A percentile compares a stretch with the other conserved stretches of the same genome.
Conservation (phyloP, 495 filamentous ascomycete genomes). For the Talaromyces nanjingensis region DNA sequence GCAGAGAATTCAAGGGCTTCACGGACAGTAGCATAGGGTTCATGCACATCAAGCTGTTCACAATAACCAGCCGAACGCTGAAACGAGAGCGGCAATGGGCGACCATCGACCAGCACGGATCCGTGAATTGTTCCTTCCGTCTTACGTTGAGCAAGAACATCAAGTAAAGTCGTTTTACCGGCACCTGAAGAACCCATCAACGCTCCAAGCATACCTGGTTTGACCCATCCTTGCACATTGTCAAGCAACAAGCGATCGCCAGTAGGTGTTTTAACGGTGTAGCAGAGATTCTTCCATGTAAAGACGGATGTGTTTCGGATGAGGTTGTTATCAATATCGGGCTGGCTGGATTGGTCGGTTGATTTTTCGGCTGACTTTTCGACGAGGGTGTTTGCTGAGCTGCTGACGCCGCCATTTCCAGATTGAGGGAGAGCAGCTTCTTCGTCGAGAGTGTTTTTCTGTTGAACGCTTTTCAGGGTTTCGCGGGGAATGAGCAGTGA, state of each 20-base stretch:
- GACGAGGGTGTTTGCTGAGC: not conserved
- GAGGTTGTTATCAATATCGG: slow-evolving; percentile 20
- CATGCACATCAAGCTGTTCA: slow-evolving; percentile 56
- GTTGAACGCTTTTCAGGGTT: slow-evolving; percentile 18
- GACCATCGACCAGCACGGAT: slow-evolving; percentile 79
- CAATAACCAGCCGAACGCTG: slow-evolving; percentile 58
- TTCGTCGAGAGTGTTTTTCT: slow-evolving; percentile 18
- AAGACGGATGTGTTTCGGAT: slow-evolving; percentile 48
- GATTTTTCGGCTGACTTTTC: slow-evolving; percentile 19
- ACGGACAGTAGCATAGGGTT: slow-evolving; percentile 52
- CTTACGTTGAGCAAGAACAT: slow-evolving; percentile 57
- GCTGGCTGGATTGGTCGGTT: slow-evolving; percentile 28
- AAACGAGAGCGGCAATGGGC: slow-evolving; percentile 69
- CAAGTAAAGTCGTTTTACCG: slow-evolving; percentile 56
- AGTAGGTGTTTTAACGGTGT: slow-evolving; percentile 40
- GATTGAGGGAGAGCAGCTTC: slow-evolving; percentile 21
- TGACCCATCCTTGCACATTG: slow-evolving; percentile 82
- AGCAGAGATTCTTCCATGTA: slow-evolving; percentile 55
- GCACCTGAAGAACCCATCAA: slow-evolving; percentile 62
- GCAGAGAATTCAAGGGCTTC: slow-evolving; percentile 57
- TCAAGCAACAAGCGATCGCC: slow-evolving; percentile 49
- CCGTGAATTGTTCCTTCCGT: slow-evolving; percentile 83
- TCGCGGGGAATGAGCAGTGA: slow-evolving; percentile 36
- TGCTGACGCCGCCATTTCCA: not conserved
- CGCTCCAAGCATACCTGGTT: slow-evolving; percentile 74